Conservation (phyloP, 352 stramenopile genomes). For the Phytophthora kernoviae region DNA sequence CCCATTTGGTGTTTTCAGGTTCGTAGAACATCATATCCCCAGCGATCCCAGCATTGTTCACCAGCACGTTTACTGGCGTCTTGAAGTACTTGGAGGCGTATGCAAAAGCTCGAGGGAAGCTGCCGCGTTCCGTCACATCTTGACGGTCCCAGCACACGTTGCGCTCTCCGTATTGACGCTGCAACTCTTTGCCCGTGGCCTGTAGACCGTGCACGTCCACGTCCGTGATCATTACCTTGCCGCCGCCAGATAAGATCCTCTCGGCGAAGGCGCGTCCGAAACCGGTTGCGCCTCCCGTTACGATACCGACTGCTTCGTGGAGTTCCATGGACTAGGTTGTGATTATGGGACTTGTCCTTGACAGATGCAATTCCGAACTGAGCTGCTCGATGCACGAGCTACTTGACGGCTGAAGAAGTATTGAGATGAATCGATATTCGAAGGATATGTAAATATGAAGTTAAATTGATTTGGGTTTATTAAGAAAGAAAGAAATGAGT, state of each 20-base stretch:
- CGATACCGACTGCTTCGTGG: conserved; percentile 60
- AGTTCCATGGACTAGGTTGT: conserved; percentile 61
- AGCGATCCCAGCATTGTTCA: conserved; percentile 83
- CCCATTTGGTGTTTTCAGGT: conserved; percentile 46
- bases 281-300: conserved; percentile 70
- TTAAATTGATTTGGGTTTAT: no score
- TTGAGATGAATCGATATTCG: background rate
- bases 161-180: conserved; percentile 49
- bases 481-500: no score
- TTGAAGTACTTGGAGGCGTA: conserved; percentile 66
- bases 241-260: conserved; percentile 49
- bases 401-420: background rate
- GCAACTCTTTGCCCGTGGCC: conserved; percentile 59
- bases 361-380: conserved; percentile 25
- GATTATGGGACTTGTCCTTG: conserved; percentile 6
- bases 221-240: conserved; percentile 80
- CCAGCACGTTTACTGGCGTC: conserved; percentile 66
- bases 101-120: conserved; percentile 67
- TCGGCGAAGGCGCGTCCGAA: conserved; percentile 74
- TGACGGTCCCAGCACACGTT: conserved; percentile 72
- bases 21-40: conserved; percentile 61
- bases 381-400: background rate
- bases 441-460: no score
- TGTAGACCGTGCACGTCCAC: conserved; percentile 68
- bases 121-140: conserved; percentile 70